Base-by-base conservation (phyloP, 2,329 filamentous ascomycete genomes). In the Fusarium sp. region DNA sequence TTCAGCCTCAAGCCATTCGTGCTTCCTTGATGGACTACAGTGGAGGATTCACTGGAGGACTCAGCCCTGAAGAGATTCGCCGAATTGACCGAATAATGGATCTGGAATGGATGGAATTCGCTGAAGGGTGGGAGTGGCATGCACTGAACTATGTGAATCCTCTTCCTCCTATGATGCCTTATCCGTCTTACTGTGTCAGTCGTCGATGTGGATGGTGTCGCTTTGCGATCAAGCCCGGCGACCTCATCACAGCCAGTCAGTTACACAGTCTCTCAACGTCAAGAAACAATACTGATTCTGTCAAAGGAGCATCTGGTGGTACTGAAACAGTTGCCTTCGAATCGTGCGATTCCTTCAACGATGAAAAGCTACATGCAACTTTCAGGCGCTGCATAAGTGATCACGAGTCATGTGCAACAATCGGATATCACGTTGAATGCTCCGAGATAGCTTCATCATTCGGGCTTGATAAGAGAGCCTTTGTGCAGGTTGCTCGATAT, bases 191-290 rank as follows among this genome's bases (percentile, higher is more conserved):
- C 24, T 73, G 71, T 45, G 63, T 73, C 26, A 66, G 63, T 13
- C 67, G 54, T 32, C 45, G 67, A 39, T 74, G 71, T 44, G 60
- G 71, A 62, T 63, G 72, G 56, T 74, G 71, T 28, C 71, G 71
- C 12, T 72, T 74, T n/a, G 11, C 55, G 18, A 72, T 74, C n/a
- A 47, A 58, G 24, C 15, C 45, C 3, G 67, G 47, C 17, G 66
- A 71, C 10, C 17, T 57, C 30, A 44, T 74, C 12, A 71, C 60
- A 30, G 67, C 67, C 4, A 57, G 71, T 64, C 45, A 50, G 51
- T 20, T 36, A 26, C 18, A 35, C 6, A 11, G 4, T n/a, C 15
- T 2, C 15, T 11, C 2, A 47, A 17, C 18, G 3, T n/a, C 30
- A 17, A 51, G 15, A 24, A 20, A 18, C 26, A 24, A 42, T 35